Evolutionary conservation across 164 flowering plant species (phyloP).

Genomic region (Nymphaea colorata): DNA sequence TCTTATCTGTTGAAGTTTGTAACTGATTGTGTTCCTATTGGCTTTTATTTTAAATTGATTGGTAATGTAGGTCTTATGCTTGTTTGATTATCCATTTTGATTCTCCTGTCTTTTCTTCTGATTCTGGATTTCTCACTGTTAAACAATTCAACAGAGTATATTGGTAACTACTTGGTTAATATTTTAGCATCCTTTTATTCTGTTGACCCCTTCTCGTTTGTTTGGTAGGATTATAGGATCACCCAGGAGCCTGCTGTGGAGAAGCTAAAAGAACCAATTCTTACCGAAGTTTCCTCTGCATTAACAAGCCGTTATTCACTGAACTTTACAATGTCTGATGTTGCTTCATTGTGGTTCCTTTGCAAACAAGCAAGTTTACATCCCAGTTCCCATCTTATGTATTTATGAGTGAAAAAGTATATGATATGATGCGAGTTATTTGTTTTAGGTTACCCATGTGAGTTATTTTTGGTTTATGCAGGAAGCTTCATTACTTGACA

Average conservation of each 20-base stretch:
- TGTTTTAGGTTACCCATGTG: neutral
- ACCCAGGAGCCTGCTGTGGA: slow-evolving; percentile 66
- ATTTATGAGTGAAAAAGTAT: neutral
- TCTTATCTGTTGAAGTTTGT: too few relatives aligned
- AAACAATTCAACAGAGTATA: too few relatives aligned
- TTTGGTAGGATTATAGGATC: slow-evolving; percentile 34
- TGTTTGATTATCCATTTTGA: too few relatives aligned
- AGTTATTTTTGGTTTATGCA: slow-evolving; percentile 9
- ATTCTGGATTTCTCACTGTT: too few relatives aligned
- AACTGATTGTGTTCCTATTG: too few relatives aligned
- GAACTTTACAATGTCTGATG: slow-evolving; percentile 58
- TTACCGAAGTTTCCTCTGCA: slow-evolving; percentile 52
- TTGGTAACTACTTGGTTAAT: too few relatives aligned
- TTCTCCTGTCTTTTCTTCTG: too few relatives aligned
- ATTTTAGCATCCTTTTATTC: too few relatives aligned
- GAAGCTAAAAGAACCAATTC: slow-evolving; percentile 68
- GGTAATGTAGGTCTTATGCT: too few relatives aligned
- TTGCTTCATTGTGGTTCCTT: slow-evolving; percentile 73
- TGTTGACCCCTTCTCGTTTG: neutral
- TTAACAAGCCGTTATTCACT: slow-evolving; percentile 41
- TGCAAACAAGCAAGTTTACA: slow-evolving; percentile 66
- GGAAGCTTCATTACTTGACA: slow-evolving; percentile 81
- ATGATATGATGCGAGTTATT: neutral
- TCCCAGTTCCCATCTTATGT: neutral
- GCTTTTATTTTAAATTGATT: too few relatives aligned